These are phyloP conservation scores for Echium plantagineum DNA, from an alignment of 257 asterid species.

Conservation along the genomic window DNA sequence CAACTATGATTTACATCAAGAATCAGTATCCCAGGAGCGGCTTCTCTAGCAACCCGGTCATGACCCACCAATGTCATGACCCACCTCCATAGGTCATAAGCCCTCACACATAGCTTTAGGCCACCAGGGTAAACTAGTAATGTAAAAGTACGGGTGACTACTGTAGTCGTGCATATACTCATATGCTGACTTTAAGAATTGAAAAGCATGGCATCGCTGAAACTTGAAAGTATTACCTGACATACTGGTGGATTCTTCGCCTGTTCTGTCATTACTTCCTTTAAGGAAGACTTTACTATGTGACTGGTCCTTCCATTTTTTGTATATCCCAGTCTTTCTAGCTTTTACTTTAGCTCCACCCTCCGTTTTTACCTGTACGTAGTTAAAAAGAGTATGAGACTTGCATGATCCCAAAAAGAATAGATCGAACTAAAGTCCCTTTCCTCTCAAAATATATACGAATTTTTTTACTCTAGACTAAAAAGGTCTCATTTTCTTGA, in stretches of 20 bases:
- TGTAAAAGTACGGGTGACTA: neutral
- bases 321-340: slow-evolving; percentile 69
- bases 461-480: no score
- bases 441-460: slow-evolving; percentile 8
- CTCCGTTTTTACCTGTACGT: slow-evolving; percentile 71
- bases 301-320: slow-evolving; percentile 66
- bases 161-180: no score
- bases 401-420: neutral
- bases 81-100: no score
- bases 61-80: no score
- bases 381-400: slow-evolving; percentile 7
- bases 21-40: no score
- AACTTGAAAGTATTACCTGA: slow-evolving; percentile 33
- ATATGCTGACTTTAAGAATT: neutral
- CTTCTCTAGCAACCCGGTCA: no score
- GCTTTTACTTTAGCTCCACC: slow-evolving; percentile 62
- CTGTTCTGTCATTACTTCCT: slow-evolving; percentile 32
- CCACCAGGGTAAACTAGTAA: no score
- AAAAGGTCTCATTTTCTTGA: no score
- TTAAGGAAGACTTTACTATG: slow-evolving; percentile 50
- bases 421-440: neutral
- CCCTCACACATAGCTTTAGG: no score
- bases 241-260: slow-evolving; percentile 38
- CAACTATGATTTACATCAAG: no score
- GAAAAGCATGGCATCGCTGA: neutral